phyloP scores from a whole-genome alignment of 192 early-diverging fungal genomes.

The Phlyctochytrium bullatum region DNA sequence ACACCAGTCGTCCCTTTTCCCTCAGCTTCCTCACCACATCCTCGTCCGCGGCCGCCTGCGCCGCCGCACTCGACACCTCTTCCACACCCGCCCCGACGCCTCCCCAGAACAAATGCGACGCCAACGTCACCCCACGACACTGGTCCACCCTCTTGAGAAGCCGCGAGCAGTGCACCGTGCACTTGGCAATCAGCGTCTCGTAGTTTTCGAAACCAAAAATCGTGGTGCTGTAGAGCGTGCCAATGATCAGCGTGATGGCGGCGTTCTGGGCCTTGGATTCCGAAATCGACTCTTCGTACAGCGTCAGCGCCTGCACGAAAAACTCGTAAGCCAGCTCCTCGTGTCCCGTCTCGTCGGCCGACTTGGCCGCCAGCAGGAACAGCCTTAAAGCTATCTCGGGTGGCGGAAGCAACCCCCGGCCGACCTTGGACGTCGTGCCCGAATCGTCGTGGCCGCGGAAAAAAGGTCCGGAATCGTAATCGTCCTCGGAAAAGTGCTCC shows the following conservation, averaged over 20 bases:
- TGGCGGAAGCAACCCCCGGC: slow-evolving; percentile 36
- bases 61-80: neutral
- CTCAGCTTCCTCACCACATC: slow-evolving; percentile 34
- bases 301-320: slow-evolving; percentile 94
- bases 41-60: slow-evolving; percentile 7
- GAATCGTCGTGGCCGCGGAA: slow-evolving; percentile 37
- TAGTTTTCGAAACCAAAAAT: slow-evolving; percentile 90
- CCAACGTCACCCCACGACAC: slow-evolving; percentile 78
- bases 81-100: slow-evolving; percentile 1
- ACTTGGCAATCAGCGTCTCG: slow-evolving; percentile 90
- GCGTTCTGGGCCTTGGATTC: slow-evolving; percentile 90
- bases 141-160: slow-evolving; percentile 95
- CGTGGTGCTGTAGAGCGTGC: slow-evolving; percentile 76
- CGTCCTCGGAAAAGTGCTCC: slow-evolving; percentile 41
- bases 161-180: slow-evolving; percentile 83
- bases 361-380: slow-evolving; percentile 82
- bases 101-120: slow-evolving; percentile 91
- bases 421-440: slow-evolving; percentile 28
- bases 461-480: slow-evolving; percentile 32
- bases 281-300: slow-evolving; percentile 95
- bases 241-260: slow-evolving; percentile 85
- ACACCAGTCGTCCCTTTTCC: slow-evolving; percentile 58
- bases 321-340: slow-evolving; percentile 98
- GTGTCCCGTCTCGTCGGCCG: slow-evolving; percentile 80
- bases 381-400: slow-evolving; percentile 71